phyloP scores from a whole-genome alignment of 495 filamentous ascomycete species.

The Penicillium psychrofluorescens region DNA sequence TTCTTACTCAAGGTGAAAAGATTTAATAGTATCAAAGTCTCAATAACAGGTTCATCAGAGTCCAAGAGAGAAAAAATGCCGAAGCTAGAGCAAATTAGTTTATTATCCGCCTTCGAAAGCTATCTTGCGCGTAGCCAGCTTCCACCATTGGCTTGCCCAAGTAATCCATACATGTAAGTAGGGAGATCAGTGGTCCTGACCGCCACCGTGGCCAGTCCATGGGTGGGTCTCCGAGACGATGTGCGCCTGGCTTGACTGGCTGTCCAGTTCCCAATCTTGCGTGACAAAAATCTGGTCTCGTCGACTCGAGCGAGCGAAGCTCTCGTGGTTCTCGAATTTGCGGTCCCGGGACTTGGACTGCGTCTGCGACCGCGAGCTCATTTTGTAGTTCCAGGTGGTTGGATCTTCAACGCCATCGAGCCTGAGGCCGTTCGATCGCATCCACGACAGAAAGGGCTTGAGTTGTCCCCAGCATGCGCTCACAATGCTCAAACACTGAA shows the following conservation, averaged over 20 bases:
- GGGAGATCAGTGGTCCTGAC: no score
- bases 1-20: no score
- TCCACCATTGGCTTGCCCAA: no score
- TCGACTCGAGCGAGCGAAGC: not conserved
- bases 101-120: no score
- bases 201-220: not conserved
- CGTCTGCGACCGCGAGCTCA: slow-evolving; percentile 6
- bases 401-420: slow-evolving; percentile 13
- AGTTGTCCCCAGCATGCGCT: slow-evolving; percentile 23
- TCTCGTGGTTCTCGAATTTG: not conserved
- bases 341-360: slow-evolving; percentile 1
- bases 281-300: slow-evolving; percentile 11
- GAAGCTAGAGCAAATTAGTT: no score
- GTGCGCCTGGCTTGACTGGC: slow-evolving; percentile 14
- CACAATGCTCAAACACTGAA: slow-evolving; percentile 16
- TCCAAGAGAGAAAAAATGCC: no score
- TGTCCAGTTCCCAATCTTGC: slow-evolving; percentile 15
- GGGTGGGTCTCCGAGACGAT: slow-evolving; percentile 9
- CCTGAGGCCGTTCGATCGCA: slow-evolving; percentile 16
- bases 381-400: slow-evolving; percentile 6
- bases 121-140: no score
- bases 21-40: no score
- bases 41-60: no score
- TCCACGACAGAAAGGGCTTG: slow-evolving; percentile 19
- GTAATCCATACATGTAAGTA: no score